Evolutionary conservation across 371 early-diverging fungal species (phyloP), one percentile per base, ranked within the genome.

Genomic region (Circinella minor): DNA sequence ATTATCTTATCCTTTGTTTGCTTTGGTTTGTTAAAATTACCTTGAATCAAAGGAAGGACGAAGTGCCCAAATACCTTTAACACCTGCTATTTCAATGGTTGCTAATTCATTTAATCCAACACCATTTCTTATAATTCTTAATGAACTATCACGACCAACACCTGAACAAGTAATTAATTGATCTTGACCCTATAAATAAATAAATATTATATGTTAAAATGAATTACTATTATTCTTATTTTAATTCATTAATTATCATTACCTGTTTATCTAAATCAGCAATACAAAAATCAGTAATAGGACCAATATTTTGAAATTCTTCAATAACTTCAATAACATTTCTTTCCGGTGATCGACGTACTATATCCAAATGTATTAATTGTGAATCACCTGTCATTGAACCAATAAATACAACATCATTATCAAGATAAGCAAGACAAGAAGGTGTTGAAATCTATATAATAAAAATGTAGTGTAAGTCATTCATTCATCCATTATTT

Each of bases 151-250:
- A 67, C 90, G 87, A 59, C 84, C 88, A 3, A 82, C 87, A 6
- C 98, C 97, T 1, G 94, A 93, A 71, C 97, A 96, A 5, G 96
- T 91, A 9, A 98, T 92, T 6, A 97, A 74, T 72, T 94, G 92
- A 5, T 89, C 90, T 64, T 84, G 82, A 7, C 89, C 91, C 76
- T 73, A 61, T 10, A 49, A 36, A 39, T 6, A 9, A 6, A 11
- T 43, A 43, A 1, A 9, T 43, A 9, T 43, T 1, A 6, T 43
- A 9, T 9, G 43, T 9, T 9, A 43, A 1, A 43, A 43, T 43
- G 11, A 27, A 27, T 27, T 27, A 27, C 2, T 27, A 27, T 27
- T 27, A 27, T 27, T 27, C 0, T 27, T 27, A 27, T 27, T 27
- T 1, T 27, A 27, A 27, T 27, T 27, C 27, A 27, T 2, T 27